Evolutionary conservation across 129 eudicot genomes (phyloP).

Genomic region (Artemisia tridentata): DNA sequence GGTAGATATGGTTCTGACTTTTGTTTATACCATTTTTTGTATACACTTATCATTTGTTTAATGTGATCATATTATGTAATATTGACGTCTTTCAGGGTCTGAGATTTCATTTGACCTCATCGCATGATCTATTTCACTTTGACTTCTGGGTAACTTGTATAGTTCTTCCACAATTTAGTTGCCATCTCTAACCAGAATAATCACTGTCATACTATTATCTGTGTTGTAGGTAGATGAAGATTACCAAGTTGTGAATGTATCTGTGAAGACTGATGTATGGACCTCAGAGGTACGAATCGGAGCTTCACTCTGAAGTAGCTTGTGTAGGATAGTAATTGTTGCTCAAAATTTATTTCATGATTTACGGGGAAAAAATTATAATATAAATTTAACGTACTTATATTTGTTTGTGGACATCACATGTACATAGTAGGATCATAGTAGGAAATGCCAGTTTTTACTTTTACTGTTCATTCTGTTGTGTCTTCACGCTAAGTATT

Average conservation of each 20-base stretch:
- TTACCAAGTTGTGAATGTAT: slow-evolving; percentile 77
- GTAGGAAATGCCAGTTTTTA: slow-evolving; percentile 3
- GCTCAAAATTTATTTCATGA: background rate
- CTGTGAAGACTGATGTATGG: slow-evolving; percentile 54
- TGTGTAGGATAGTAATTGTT: slow-evolving; percentile 15
- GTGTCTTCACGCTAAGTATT: slow-evolving; percentile 8
- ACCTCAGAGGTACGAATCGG: slow-evolving; percentile 59
- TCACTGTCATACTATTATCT: slow-evolving; percentile 1
- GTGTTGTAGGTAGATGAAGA: slow-evolving; percentile 67
- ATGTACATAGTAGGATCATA: slow-evolving; percentile 10
- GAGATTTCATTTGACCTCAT: slow-evolving; percentile 67
- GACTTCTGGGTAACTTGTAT: slow-evolving; percentile 69
- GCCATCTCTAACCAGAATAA: background rate
- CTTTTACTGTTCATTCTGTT: slow-evolving; percentile 14
- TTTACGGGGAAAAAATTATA: too few species aligned
- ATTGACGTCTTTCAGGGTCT: slow-evolving; percentile 55
- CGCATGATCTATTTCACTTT: slow-evolving; percentile 82
- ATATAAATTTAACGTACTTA: too few species aligned
- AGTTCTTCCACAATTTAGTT: slow-evolving; percentile 16
- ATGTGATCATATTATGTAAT: background rate
- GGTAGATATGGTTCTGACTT: slow-evolving; percentile 42
- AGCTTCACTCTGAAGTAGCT: slow-evolving; percentile 6
- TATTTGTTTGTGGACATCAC: slow-evolving; percentile 22
- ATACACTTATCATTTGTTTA: slow-evolving; percentile 10
- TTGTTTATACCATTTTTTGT: slow-evolving; percentile 11